Percentiles rank a stretch among this genome's conserved stretches.
phyloP scores from a whole-genome alignment of 306 rosid species.

The Boehmeria nivea region DNA sequence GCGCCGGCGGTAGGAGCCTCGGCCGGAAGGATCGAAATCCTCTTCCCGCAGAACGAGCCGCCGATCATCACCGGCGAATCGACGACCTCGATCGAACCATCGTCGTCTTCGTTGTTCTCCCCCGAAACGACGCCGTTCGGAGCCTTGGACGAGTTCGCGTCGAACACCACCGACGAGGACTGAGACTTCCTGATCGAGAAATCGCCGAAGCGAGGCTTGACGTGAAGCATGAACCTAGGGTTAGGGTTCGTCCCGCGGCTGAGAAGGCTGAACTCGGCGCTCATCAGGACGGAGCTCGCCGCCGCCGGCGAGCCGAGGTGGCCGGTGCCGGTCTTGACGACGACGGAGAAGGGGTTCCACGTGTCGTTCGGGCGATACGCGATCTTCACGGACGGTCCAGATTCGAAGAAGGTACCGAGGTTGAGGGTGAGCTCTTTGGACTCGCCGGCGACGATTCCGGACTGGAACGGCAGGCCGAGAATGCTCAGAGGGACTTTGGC shows the following conservation, averaged over 20 bases:
- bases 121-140: conserved; percentile 17
- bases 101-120: conserved; percentile 21
- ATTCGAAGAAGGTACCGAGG: conserved; percentile 67
- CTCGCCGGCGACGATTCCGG: conserved; percentile 75
- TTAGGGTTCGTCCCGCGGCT: conserved; percentile 22
- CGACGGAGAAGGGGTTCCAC: conserved; percentile 58
- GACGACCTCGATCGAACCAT: conserved; percentile 23
- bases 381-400: conserved; percentile 54
- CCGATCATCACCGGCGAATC: conserved; percentile 35
- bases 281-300: conserved; percentile 64
- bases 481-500: conserved; percentile 74
- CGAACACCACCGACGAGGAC: conserved; percentile 39
- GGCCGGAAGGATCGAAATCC: conserved; percentile 20
- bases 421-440: conserved; percentile 75
- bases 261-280: conserved; percentile 68
- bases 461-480: conserved; percentile 73
- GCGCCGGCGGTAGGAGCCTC: conserved; percentile 24
- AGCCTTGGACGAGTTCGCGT: conserved; percentile 10
- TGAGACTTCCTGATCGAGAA: conserved; percentile 79
- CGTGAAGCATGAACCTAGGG: conserved; percentile 80
- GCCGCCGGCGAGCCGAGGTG: conserved; percentile 60
- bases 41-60: conserved; percentile 28
- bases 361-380: conserved; percentile 73
- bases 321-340: conserved; percentile 70
- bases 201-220: conserved; percentile 80